Conservation (phyloP, 164 flowering plant species). For the Berberis thunbergii region DNA sequence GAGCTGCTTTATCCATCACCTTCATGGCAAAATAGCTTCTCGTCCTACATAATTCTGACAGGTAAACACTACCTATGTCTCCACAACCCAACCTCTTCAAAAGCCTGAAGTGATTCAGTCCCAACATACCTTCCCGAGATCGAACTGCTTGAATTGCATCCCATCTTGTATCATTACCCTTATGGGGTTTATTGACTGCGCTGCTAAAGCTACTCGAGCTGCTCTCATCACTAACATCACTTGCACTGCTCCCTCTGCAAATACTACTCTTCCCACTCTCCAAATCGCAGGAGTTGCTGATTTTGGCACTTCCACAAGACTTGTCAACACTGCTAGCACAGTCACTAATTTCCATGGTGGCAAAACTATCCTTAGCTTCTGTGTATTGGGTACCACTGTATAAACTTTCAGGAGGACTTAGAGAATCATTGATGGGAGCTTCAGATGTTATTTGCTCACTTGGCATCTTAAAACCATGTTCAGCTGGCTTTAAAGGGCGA, state of each 20-base stretch:
- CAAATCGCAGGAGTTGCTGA: constrained; percentile 34
- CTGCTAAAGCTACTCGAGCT: constrained; percentile 59
- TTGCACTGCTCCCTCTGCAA: constrained; percentile 59
- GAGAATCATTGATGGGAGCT: constrained; percentile 17
- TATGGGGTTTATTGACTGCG: constrained; percentile 67
- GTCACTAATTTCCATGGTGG: constrained; percentile 54
- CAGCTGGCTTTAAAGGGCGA: constrained; percentile 16
- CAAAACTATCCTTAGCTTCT: constrained; percentile 65
- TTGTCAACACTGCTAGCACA: constrained; percentile 36
- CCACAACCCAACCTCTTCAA: constrained; percentile 65
- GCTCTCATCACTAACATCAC: constrained; percentile 82
- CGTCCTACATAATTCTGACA: constrained; percentile 65
- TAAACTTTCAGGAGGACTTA: constrained; percentile 46
- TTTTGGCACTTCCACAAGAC: constrained; percentile 37
- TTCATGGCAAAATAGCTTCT: constrained; percentile 69
- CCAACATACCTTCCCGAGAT: constrained; percentile 46
- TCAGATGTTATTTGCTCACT: constrained; percentile 18
- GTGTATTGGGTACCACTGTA: constrained; percentile 32
- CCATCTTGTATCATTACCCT: constrained; percentile 69
- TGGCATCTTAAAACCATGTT: constrained; percentile 12
- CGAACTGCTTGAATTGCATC: constrained; percentile 65
- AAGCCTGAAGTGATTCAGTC: constrained; percentile 55
- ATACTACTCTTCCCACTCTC: constrained; percentile 58
- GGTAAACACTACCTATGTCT: constrained; percentile 74
- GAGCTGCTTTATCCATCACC: constrained; percentile 67